Percentiles rank a stretch among this genome's conserved stretches.
phyloP scores from a whole-genome alignment of 2,329 filamentous ascomycete genomes.

The Tolypocladium nubicola region DNA sequence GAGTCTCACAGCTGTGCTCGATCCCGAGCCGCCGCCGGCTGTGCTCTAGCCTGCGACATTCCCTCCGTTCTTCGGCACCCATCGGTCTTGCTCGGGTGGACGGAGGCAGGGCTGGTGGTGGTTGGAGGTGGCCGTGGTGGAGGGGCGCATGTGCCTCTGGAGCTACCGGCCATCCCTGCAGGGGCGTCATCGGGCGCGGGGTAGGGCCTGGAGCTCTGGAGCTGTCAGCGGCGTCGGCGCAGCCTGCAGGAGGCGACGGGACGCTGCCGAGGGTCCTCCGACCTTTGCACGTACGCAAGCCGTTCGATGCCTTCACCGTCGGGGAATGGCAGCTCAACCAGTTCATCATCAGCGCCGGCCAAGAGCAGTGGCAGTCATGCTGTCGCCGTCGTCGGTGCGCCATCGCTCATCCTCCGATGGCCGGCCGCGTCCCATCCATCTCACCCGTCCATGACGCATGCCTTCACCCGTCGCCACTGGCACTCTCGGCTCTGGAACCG shows the following conservation, averaged over 20 bases:
- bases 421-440: not conserved
- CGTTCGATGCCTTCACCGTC: not conserved
- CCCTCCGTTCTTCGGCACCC: slow-evolving; percentile 16
- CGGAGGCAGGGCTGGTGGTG: slow-evolving; percentile 9
- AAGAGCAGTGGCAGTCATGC: not conserved
- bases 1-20: not conserved
- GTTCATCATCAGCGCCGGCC: not conserved
- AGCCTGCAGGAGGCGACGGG: not conserved
- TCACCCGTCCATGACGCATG: not conserved
- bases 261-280: not conserved
- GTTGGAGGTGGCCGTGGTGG: not conserved
- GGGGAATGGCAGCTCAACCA: not conserved
- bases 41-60: too few relatives aligned
- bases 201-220: not conserved
- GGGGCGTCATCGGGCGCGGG: not conserved
- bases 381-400: too few relatives aligned
- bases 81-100: slow-evolving; percentile 24
- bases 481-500: not conserved
- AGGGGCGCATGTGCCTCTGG: not conserved
- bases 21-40: not conserved
- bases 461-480: not conserved
- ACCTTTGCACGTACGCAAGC: too few relatives aligned
- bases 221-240: not conserved
- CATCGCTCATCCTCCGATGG: not conserved
- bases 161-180: not conserved